These are phyloP conservation scores for Pleurotus pulmonarius DNA, from an alignment of 768 basidiomycete genomes.

Conservation along the genomic window DNA sequence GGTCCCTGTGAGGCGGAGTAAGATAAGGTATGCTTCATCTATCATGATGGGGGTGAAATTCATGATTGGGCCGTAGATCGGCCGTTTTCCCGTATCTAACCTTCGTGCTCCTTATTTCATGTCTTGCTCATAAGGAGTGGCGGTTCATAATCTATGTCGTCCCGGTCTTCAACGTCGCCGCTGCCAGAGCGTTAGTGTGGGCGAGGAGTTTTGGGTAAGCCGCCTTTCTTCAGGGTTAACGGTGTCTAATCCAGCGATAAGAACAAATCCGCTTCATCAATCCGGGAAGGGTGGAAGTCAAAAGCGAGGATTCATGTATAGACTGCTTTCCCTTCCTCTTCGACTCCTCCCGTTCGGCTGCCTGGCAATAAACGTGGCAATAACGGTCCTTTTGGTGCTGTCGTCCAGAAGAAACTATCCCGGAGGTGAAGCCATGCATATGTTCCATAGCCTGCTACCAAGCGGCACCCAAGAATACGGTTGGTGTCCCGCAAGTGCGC, in stretches of 20 bases:
- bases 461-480: constrained; percentile 21
- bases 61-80: constrained; percentile 25
- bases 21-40: background rate
- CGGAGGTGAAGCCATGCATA: constrained; percentile 69
- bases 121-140: constrained; percentile 95
- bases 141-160: constrained; percentile 89
- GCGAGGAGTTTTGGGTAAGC: constrained; percentile 47
- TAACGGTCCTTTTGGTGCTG: constrained; percentile 48
- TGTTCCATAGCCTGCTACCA: constrained; percentile 47
- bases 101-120: constrained; percentile 66
- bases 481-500: background rate
- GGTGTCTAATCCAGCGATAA: no score
- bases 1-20: constrained; percentile 40
- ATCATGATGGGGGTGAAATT: no score
- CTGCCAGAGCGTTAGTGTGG: constrained; percentile 58
- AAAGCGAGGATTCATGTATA: background rate
- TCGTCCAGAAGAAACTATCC: constrained; percentile 83
- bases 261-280: no score
- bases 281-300: no score
- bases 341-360: constrained; percentile 41
- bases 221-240: background rate
- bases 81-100: constrained; percentile 48
- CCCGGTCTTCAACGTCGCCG: constrained; percentile 77
- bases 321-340: constrained; percentile 42
- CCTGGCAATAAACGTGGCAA: constrained; percentile 38